phyloP scores from a whole-genome alignment of 164 flowering plant genomes.

The Warburgia ugandensis region DNA sequence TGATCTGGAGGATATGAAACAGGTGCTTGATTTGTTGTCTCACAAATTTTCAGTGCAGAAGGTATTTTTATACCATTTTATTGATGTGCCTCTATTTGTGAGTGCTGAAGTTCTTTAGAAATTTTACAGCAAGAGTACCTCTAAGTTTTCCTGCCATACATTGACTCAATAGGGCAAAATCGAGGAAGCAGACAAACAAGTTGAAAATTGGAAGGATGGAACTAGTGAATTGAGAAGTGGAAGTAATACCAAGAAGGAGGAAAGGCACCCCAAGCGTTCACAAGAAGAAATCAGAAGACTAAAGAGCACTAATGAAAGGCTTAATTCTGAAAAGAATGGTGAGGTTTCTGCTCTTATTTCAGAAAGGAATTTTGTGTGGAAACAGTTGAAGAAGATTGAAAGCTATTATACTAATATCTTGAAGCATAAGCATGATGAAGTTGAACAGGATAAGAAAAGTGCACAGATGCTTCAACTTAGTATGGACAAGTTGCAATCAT shows the following conservation, averaged over 20 bases:
- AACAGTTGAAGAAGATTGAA: slow-evolving; percentile 63
- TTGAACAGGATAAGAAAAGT: slow-evolving; percentile 41
- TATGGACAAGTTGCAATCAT: slow-evolving; percentile 48
- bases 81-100: too few species aligned
- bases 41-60: too few species aligned
- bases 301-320: slow-evolving; percentile 42
- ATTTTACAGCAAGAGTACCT: too few species aligned
- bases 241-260: slow-evolving; percentile 10
- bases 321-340: slow-evolving; percentile 33
- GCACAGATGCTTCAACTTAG: slow-evolving; percentile 29
- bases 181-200: slow-evolving; percentile 6
- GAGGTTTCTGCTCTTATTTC: slow-evolving; percentile 57
- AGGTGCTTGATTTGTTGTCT: too few species aligned
- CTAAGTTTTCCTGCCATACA: too few species aligned
- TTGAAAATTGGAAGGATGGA: slow-evolving; percentile 8
- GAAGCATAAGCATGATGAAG: slow-evolving; percentile 32
- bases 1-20: too few species aligned
- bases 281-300: slow-evolving; percentile 44
- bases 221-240: slow-evolving; percentile 13
- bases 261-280: slow-evolving; percentile 6
- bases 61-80: too few species aligned
- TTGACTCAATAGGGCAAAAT: slow-evolving; percentile 29
- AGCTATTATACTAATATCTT: slow-evolving; percentile 29
- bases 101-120: too few species aligned
- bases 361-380: slow-evolving; percentile 74